Evolutionary conservation across 2,329 filamentous ascomycete genomes (phyloP).

Genomic region (Paecilomyces dactylethromorphus): DNA sequence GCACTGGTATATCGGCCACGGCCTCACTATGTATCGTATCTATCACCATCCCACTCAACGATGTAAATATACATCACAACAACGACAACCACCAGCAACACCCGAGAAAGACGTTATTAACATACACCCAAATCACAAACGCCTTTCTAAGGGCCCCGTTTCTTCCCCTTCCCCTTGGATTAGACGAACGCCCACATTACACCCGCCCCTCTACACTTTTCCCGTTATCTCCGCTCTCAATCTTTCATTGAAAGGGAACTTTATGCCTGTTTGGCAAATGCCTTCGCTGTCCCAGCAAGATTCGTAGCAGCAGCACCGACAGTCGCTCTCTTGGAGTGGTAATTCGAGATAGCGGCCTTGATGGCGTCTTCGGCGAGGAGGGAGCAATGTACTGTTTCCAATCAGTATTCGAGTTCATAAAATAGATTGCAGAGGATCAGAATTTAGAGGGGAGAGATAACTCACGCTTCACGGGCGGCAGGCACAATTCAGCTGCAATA

Average conservation of each 20-base stretch:
- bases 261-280: conserved; percentile 2
- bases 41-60: too few relatives aligned
- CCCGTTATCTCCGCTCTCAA: not conserved
- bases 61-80: too few relatives aligned
- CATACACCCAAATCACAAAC: not conserved
- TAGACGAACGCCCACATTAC: not conserved
- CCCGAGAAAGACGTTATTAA: not conserved
- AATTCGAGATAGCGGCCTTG: conserved; percentile 85
- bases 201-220: not conserved
- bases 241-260: not conserved
- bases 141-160: not conserved
- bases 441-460: not conserved
- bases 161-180: not conserved
- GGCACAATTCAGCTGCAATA: conserved; percentile 91
- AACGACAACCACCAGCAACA: too few relatives aligned
- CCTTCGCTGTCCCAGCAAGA: conserved; percentile 58
- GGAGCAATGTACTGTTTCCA: conserved; percentile 62
- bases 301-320: conserved; percentile 63
- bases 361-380: conserved; percentile 91
- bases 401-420: not conserved
- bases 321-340: conserved; percentile 78
- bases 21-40: too few relatives aligned
- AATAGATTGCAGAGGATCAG: not conserved
- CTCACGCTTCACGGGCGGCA: conserved; percentile 69
- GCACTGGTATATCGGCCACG: not conserved